Evolutionary conservation across 2,329 filamentous ascomycete species (phyloP).

Genomic region (Aspergillus aculeatinus): DNA sequence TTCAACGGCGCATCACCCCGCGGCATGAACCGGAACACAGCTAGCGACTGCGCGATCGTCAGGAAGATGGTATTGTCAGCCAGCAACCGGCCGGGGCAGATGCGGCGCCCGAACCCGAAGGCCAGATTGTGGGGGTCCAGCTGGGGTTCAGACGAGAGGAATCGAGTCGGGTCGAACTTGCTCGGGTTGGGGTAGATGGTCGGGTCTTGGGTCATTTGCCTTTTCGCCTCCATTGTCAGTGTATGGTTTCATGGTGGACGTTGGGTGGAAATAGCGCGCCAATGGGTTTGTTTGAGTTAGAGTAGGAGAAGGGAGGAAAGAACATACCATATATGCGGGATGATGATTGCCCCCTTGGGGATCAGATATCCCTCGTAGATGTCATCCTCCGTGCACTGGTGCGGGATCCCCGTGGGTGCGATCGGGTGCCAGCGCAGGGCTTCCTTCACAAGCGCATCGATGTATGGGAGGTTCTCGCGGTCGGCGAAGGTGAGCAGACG

Average conservation of each 20-base stretch:
- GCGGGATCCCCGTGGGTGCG: slow-evolving; percentile 34
- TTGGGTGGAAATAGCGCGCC: background rate
- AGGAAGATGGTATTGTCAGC: slow-evolving; percentile 45
- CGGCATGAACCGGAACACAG: slow-evolving; percentile 49
- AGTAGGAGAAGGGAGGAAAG: background rate
- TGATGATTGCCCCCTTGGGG: slow-evolving; percentile 38
- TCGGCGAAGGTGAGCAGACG: slow-evolving; percentile 40
- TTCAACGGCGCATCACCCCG: slow-evolving; percentile 34
- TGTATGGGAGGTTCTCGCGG: slow-evolving; percentile 36
- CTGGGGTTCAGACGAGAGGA: slow-evolving; percentile 36
- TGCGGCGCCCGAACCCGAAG: slow-evolving; percentile 43
- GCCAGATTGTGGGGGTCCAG: slow-evolving; percentile 33
- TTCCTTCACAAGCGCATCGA: slow-evolving; percentile 43
- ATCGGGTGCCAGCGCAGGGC: slow-evolving; percentile 38
- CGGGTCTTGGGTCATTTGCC: slow-evolving; percentile 44
- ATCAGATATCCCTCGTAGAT: slow-evolving; percentile 27
- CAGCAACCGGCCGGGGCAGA: slow-evolving; percentile 45
- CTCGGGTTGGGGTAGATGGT: slow-evolving; percentile 36
- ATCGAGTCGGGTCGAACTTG: slow-evolving; percentile 47
- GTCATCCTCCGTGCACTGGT: slow-evolving; percentile 28
- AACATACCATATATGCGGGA: slow-evolving; percentile 40
- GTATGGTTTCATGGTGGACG: background rate
- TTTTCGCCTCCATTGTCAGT: slow-evolving; percentile 20
- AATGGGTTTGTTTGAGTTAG: background rate
- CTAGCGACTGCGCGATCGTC: slow-evolving; percentile 45